Evolutionary conservation across 2,329 filamentous ascomycete species (phyloP).

Genomic region (Emmonsiellopsis sp.): DNA sequence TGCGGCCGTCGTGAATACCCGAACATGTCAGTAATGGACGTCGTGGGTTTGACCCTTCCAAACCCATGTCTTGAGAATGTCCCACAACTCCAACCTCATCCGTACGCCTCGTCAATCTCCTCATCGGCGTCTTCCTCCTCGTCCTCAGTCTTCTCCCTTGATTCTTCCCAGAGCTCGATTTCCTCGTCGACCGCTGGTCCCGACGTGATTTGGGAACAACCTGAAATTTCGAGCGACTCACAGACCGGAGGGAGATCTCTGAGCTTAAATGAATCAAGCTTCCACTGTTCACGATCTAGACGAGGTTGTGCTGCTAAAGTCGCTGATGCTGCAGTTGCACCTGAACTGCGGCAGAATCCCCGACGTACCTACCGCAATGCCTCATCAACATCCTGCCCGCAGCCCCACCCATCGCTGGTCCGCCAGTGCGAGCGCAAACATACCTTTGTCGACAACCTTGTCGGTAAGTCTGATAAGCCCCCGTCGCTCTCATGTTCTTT

Average conservation of each 20-base stretch:
- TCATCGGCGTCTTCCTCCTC: conserved; percentile 68
- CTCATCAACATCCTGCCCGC: conserved; percentile 46
- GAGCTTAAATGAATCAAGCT: conserved; percentile 14
- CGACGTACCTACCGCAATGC: conserved; percentile 44
- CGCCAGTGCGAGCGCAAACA: conserved; percentile 87
- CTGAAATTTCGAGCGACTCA: conserved; percentile 18
- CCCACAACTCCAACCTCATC: conserved; percentile 34
- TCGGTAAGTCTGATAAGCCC: conserved; percentile 63
- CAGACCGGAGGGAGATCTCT: conserved; percentile 18
- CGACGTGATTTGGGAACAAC: conserved; percentile 39
- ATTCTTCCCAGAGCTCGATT: conserved; percentile 60
- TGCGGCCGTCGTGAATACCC: conserved; percentile 7
- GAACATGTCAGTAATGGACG: conserved; percentile 37
- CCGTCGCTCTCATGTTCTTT: conserved; percentile 16
- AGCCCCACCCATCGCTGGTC: conserved; percentile 64
- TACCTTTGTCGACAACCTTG: conserved; percentile 91
- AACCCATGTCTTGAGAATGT: conserved; percentile 25
- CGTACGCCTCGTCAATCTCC: conserved; percentile 62
- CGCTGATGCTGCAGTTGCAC: conserved; percentile 25
- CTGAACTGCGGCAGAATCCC: conserved; percentile 40
- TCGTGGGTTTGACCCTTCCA: conserved; percentile 32
- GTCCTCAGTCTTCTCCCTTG: conserved; percentile 68
- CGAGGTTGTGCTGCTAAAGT: conserved; percentile 21
- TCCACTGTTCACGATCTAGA: conserved; percentile 17
- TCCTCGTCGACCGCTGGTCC: conserved; percentile 58